Evolutionary conservation across 805 yeast genomes (phyloP).

Genomic region (Saccharomyces eubayanus): DNA sequence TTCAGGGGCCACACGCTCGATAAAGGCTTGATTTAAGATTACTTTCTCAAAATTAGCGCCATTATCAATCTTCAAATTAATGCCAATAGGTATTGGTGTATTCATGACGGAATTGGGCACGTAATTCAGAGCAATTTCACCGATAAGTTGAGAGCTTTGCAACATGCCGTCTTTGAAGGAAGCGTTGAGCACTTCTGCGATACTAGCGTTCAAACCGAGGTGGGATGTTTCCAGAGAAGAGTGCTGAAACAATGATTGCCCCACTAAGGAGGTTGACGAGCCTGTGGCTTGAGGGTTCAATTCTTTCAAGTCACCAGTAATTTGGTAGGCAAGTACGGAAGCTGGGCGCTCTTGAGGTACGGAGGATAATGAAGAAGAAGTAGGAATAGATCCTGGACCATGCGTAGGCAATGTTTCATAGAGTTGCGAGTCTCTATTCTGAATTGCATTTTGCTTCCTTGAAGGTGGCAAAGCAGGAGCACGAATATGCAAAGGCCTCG

Average conservation of each 20-base stretch:
- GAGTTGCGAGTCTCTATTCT: neutral
- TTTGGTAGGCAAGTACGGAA: constrained; percentile 18
- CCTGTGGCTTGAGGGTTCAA: constrained; percentile 40
- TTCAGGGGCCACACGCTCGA: constrained; percentile 39
- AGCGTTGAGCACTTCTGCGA: constrained; percentile 81
- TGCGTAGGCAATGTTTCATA: neutral
- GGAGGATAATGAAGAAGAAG: neutral
- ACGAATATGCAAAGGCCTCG: constrained; percentile 25
- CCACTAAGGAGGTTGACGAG: constrained; percentile 26
- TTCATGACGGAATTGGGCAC: constrained; percentile 28
- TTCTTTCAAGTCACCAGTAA: constrained; percentile 27
- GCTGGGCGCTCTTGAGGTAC: constrained; percentile 3
- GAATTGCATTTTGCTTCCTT: constrained; percentile 35
- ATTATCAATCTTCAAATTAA: constrained; percentile 36
- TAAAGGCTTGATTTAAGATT: constrained; percentile 45
- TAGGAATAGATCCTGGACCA: constrained; percentile 11
- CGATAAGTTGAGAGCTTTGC: constrained; percentile 54
- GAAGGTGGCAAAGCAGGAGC: constrained; percentile 55
- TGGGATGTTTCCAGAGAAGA: constrained; percentile 34
- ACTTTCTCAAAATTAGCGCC: constrained; percentile 38
- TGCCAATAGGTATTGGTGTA: constrained; percentile 34
- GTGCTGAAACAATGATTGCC: constrained; percentile 38
- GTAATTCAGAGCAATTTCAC: constrained; percentile 81
- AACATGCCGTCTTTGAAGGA: constrained; percentile 60
- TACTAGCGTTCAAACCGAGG: constrained; percentile 70